phyloP scores from a whole-genome alignment of 371 early-diverging fungal species.

The Syncephalastrum sp. region DNA sequence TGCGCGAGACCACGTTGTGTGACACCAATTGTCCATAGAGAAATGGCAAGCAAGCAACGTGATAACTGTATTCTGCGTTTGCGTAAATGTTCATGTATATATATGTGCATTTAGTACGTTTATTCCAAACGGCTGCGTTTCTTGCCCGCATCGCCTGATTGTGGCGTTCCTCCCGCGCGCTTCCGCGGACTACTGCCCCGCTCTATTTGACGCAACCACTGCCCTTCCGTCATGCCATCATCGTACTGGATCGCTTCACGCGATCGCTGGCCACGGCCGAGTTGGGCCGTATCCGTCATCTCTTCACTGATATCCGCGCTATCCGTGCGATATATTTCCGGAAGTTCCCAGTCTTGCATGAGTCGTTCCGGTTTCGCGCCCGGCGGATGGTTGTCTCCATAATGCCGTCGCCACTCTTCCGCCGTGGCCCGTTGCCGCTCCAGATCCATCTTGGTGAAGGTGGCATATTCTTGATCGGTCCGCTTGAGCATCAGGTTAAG shows the following conservation, averaged over 20 bases:
- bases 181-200: no score
- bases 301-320: slow-evolving; percentile 22
- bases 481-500: slow-evolving; percentile 54
- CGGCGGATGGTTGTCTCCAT: slow-evolving; percentile 27
- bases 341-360: slow-evolving; percentile 85
- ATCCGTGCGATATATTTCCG: slow-evolving; percentile 75
- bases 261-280: slow-evolving; percentile 72
- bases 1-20: no score
- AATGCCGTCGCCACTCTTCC: slow-evolving; percentile 40
- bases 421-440: slow-evolving; percentile 41
- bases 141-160: no score
- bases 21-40: no score
- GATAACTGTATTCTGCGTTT: no score
- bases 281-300: background rate
- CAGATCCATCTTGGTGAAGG: slow-evolving; percentile 45
- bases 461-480: slow-evolving; percentile 46
- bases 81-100: no score
- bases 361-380: slow-evolving; percentile 70
- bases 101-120: no score
- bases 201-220: slow-evolving; percentile 61
- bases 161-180: no score
- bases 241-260: slow-evolving; percentile 79
- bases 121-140: no score
- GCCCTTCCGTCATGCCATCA: slow-evolving; percentile 93
- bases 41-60: no score